Percentiles rank a stretch among this genome's conserved stretches.
phyloP scores from a whole-genome alignment of 345 rosid species.

The Abelmoschus esculentus region DNA sequence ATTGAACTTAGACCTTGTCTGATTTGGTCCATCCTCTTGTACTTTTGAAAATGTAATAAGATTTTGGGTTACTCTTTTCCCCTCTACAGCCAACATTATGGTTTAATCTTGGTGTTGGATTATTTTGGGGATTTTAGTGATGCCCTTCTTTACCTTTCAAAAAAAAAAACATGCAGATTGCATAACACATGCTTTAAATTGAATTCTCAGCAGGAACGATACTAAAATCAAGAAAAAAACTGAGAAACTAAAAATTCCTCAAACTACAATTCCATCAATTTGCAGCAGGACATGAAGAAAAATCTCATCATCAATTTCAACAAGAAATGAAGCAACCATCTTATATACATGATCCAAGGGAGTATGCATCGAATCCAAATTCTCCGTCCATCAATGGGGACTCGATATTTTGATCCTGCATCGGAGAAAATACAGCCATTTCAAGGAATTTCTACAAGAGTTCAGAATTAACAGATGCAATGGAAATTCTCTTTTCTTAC shows the following conservation, averaged over 20 bases:
- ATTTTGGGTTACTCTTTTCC: too few species aligned
- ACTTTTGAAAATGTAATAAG: too few species aligned
- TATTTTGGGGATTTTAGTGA: too few species aligned
- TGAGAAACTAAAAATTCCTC: not conserved
- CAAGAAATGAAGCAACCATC: conserved; percentile 13
- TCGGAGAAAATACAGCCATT: not conserved
- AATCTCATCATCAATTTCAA: conserved; percentile 16
- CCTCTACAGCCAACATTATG: too few species aligned
- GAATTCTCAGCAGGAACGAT: not conserved
- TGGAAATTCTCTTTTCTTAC: conserved; percentile 27
- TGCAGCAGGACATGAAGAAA: not conserved
- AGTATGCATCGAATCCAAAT: conserved; percentile 42
- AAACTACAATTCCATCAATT: conserved; percentile 9
- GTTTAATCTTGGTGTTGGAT: too few species aligned
- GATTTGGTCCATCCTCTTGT: too few species aligned
- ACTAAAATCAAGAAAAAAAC: not conserved
- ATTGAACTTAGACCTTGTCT: too few species aligned
- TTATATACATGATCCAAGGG: conserved; percentile 42
- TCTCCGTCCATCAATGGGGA: conserved; percentile 42
- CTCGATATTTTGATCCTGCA: conserved; percentile 49
- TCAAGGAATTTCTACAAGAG: not conserved
- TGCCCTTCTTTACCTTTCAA: too few species aligned
- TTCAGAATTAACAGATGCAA: not conserved
- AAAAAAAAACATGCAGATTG: too few species aligned
- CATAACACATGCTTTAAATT: not conserved